phyloP scores from a whole-genome alignment of 495 filamentous ascomycete genomes.

The Aspergillus conjunctus region DNA sequence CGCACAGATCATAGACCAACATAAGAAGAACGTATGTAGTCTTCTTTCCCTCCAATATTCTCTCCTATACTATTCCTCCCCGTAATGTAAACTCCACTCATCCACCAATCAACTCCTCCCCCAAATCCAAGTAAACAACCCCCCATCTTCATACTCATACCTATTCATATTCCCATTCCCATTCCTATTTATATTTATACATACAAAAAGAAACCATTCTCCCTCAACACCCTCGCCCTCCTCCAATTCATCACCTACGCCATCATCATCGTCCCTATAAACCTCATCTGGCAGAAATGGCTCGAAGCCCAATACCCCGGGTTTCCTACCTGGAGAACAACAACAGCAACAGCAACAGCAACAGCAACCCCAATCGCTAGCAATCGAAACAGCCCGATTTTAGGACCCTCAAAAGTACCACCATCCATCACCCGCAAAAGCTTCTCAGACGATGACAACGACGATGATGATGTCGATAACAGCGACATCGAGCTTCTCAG shows the following conservation, averaged over 20 bases:
- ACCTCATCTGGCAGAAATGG: slow-evolving; percentile 79
- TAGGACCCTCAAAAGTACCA: neutral
- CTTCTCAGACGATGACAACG: neutral
- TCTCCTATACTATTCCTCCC: neutral
- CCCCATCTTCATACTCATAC: no score
- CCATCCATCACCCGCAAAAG: neutral
- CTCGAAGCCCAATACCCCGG: slow-evolving; percentile 59
- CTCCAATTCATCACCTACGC: slow-evolving; percentile 80
- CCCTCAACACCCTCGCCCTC: slow-evolving; percentile 62
- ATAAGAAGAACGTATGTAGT: slow-evolving; percentile 60
- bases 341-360: neutral
- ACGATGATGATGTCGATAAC: neutral
- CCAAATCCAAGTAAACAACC: neutral
- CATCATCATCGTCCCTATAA: slow-evolving; percentile 76
- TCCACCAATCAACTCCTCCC: neutral
- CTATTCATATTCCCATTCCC: no score
- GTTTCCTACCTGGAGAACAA: slow-evolving; percentile 30
- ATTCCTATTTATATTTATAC: no score
- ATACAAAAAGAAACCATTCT: slow-evolving; percentile 34
- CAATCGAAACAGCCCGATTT: no score
- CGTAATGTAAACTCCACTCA: slow-evolving; percentile 1
- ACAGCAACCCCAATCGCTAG: neutral
- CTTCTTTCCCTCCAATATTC: neutral
- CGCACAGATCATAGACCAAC: slow-evolving; percentile 75
- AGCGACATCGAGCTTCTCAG: neutral